phyloP scores from a whole-genome alignment of 73 alveolate genomes.

The Symbiodinium natans region DNA sequence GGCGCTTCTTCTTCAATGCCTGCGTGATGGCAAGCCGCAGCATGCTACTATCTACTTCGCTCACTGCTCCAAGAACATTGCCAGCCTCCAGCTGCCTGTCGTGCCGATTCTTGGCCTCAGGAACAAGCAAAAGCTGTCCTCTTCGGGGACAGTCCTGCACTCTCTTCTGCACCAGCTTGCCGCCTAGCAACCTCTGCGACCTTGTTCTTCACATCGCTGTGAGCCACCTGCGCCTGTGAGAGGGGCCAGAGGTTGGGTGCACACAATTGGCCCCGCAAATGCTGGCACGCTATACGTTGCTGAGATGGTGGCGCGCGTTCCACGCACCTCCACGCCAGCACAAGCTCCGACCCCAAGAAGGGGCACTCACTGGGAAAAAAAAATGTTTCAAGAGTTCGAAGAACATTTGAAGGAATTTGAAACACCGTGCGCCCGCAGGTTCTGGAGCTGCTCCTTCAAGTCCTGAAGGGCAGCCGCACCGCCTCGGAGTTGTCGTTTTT shows the following conservation, averaged over 20 bases:
- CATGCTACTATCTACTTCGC: neutral
- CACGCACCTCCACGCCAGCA: neutral
- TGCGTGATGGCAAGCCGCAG: neutral
- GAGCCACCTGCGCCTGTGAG: constrained; percentile 70
- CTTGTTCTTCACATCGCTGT: constrained; percentile 86
- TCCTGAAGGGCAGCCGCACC: constrained; percentile 76
- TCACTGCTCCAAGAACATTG: neutral
- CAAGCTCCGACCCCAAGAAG: neutral
- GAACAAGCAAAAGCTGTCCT: neutral
- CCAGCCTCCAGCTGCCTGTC: constrained; percentile 79
- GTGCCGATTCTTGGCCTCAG: constrained; percentile 74
- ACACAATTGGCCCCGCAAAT: neutral
- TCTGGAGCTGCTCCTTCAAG: constrained; percentile 85
- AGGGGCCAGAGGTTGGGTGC: neutral
- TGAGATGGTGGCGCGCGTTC: neutral
- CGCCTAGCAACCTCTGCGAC: constrained; percentile 55
- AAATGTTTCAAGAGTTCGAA: too few relatives aligned
- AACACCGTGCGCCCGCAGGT: constrained; percentile 42
- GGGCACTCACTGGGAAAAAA: too few relatives aligned
- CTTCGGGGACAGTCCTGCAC: neutral
- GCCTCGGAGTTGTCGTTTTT: neutral
- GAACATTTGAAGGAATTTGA: neutral
- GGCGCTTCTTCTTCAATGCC: constrained; percentile 83
- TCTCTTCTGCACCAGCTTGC: neutral
- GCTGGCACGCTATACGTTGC: neutral